Evolutionary conservation across 2,329 filamentous ascomycete species (phyloP).

Genomic region (Diaporthe ampelina): DNA sequence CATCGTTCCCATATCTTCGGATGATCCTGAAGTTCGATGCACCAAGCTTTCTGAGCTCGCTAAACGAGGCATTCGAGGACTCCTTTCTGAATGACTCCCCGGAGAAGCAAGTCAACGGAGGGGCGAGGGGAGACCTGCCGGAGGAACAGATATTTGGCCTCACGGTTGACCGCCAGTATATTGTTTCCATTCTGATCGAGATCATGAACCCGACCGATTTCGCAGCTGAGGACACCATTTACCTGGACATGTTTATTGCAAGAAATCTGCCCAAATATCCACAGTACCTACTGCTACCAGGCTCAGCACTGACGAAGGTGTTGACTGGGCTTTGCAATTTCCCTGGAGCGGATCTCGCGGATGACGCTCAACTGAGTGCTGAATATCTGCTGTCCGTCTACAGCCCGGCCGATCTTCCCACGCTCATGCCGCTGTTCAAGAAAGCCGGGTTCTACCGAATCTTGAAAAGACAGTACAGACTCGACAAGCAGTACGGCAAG

Average conservation of each 20-base stretch:
- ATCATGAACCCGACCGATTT: constrained; percentile 88
- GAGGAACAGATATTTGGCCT: constrained; percentile 77
- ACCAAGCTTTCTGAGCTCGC: constrained; percentile 90
- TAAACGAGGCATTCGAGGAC: constrained; percentile 98
- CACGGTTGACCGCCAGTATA: constrained; percentile 90
- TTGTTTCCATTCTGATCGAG: constrained; percentile 90
- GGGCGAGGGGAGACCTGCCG: constrained; percentile 64
- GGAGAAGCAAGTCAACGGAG: constrained; percentile 71
- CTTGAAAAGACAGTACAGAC: constrained; percentile 87
- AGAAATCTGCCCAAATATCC: constrained; percentile 96
- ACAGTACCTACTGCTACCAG: constrained; percentile 92
- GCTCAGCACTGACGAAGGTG: constrained; percentile 85
- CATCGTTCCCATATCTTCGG: constrained; percentile 87
- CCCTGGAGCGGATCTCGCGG: constrained; percentile 82
- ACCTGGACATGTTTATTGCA: constrained; percentile 98
- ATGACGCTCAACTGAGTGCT: constrained; percentile 96
- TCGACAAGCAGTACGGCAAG: constrained; percentile 83
- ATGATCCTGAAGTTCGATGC: constrained; percentile 90
- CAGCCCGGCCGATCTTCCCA: constrained; percentile 84
- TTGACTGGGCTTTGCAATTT: constrained; percentile 88
- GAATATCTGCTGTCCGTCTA: constrained; percentile 96
- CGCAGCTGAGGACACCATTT: constrained; percentile 85
- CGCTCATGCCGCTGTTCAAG: constrained; percentile 82
- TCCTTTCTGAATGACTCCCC: constrained; percentile 87
- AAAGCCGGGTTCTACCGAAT: constrained; percentile 90